Base-by-base conservation (phyloP, 139 green algal genomes). In the Zygnema circumcarinatum region DNA sequence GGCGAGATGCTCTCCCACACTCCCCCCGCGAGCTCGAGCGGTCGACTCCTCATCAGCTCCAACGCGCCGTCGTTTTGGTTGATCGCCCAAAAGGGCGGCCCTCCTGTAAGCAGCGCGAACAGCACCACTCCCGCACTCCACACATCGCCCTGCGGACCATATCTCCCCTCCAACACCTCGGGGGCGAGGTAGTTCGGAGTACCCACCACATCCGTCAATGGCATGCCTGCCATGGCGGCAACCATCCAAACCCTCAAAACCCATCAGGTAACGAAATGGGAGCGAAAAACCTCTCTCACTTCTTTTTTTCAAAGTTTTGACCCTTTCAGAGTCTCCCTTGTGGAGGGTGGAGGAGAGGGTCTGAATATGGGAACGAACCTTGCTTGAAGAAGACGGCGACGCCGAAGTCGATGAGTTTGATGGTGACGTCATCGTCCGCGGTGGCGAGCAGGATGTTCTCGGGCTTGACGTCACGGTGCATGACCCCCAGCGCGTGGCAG, bases 341-440 rank as follows among this genome's bases (percentile, higher is more conserved):
- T 25, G 56, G 56, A 72, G 56, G 56, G 56, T 25, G 56, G 56
- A 25, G 29, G 56, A 29, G 29, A 72, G 56, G 56, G 56, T 72
- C 25, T 25, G 56, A 72, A 31, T 31, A 72, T 31, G 56, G 56
- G 29, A 29, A 29, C n/a, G n/a, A n/a, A 78, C 69, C 69, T 78
- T 3, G 35, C 11, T 78, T 78, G 11, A 78, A 52, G 33, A 98
- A 98, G 1, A 94, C 83, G 33, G 92, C 94, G 38, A 98, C 92
- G n/a, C 96, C 96, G 91, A 98, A 98, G 87, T 98, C 96, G 20
- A 95, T 98, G 68, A 96, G 93, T 92, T 98, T 98, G 74, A 99
- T 91, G 79, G 92, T 73, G 0, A 94, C 82, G 3, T 94, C 67
- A 0, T 92, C 78, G 0, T 74, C 67, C 79, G 95, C 95, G 88